Conservation (phyloP, 441 rosid genomes). For the Gossypium laxum region DNA sequence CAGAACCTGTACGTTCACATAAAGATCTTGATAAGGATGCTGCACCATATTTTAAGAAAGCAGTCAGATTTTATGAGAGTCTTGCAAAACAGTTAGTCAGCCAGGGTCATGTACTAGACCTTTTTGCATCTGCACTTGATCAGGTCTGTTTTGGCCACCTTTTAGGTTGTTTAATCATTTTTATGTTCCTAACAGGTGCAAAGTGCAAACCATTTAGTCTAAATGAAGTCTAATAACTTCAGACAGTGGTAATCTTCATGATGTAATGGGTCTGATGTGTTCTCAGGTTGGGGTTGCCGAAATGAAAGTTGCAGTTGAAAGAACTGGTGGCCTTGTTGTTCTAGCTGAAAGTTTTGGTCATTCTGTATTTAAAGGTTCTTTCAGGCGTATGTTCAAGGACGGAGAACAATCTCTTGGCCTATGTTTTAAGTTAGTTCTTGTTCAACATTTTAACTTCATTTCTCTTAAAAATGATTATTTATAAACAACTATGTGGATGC, state of each 20-base stretch:
- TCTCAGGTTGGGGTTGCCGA: conserved; percentile 96
- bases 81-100: conserved; percentile 92
- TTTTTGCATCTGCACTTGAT: conserved; percentile 97
- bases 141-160: conserved; percentile 45
- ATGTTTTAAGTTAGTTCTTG: conserved; percentile 69
- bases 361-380: conserved; percentile 90
- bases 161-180: conserved; percentile 8
- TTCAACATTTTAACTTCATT: neutral
- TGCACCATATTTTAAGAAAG: conserved; percentile 87
- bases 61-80: conserved; percentile 76
- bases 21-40: conserved; percentile 99
- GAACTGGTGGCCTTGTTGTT: conserved; percentile 95
- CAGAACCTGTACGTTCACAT: conserved; percentile 98
- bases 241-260: neutral
- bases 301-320: conserved; percentile 94
- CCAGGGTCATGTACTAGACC: conserved; percentile 94
- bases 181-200: neutral
- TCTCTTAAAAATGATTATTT: neutral
- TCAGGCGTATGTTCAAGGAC: conserved; percentile 76
- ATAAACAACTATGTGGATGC: neutral
- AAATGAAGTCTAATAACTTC: neutral
- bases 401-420: conserved; percentile 95
- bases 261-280: conserved; percentile 13
- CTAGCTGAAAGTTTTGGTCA: conserved; percentile 97
- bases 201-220: neutral